Evolutionary conservation across 768 basidiomycete genomes (phyloP).

Genomic region (Terana coerulea): DNA sequence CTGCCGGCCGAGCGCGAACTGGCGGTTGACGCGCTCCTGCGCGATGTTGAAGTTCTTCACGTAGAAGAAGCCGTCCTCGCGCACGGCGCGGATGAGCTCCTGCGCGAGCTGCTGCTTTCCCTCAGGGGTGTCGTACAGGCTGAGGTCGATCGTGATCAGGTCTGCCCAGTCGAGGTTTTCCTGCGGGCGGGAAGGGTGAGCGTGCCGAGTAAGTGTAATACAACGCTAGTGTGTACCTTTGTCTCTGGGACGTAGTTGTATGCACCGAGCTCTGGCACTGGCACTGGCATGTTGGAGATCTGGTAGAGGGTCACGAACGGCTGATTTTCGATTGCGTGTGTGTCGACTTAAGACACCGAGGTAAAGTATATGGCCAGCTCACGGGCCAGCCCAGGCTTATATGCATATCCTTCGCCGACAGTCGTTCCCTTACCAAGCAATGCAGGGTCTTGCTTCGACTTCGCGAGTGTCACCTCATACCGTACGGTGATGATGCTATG

Average conservation of each 20-base stretch:
- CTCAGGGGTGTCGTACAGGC: constrained; percentile 34
- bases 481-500: constrained; percentile 8
- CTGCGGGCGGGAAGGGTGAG: constrained; percentile 17
- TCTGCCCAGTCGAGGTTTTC: constrained; percentile 51
- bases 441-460: background rate
- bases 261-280: constrained; percentile 34
- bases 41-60: constrained; percentile 47
- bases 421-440: constrained; percentile 10
- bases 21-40: constrained; percentile 44
- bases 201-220: background rate
- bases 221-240: constrained; percentile 22
- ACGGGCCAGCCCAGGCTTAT: too few species aligned
- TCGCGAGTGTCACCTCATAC: constrained; percentile 15
- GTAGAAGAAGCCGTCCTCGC: constrained; percentile 48
- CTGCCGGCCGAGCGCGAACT: constrained; percentile 42
- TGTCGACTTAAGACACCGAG: too few species aligned
- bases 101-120: constrained; percentile 38
- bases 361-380: too few species aligned
- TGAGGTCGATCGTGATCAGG: constrained; percentile 43
- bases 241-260: constrained; percentile 38
- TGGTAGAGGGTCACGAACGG: background rate
- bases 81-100: constrained; percentile 40
- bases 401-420: too few species aligned
- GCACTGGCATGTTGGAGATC: constrained; percentile 30
- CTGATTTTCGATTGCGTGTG: background rate